Base-by-base conservation (phyloP, 352 stramenopile species). In the Phytophthora boehmeriae region DNA sequence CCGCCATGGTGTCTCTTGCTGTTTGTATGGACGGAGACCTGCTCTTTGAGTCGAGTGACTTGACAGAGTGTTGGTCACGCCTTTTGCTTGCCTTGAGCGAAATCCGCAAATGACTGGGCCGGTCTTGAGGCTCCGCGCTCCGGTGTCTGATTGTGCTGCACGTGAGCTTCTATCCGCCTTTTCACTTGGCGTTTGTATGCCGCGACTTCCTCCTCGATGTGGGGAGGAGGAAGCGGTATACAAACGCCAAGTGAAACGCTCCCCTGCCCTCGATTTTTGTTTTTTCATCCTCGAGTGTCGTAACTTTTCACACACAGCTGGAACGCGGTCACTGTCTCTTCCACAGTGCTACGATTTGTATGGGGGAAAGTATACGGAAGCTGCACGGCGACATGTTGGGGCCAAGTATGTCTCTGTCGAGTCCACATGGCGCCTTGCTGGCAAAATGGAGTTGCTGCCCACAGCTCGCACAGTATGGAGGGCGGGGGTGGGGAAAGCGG, bases 61-160 rank as follows among this genome's bases (percentile, higher is more conserved):
- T n/a, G n/a, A 6, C 25, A 34, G 55, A 67, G 49, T 64, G 60
- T 59, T 51, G 56, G 56, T 65, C 42, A 16, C 50, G 66, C 39
- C n/a, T n/a, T n/a, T n/a, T n/a, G n/a, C 50, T 32, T 59, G 43
- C 50, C 54, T 60, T 44, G 30, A 60, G 54, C 30, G 38, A 71
- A 78, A 78, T 78, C 59, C 57, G 54, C 66, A 63, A 78, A 75
- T 78, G 69, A 74, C 32, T 62, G 19, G 36, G 51, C 16, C 1
- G 6, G 42, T 28, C 19, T 14, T 9, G 13, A 17, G 17, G 9
- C 19, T 17, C 20, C 13, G 11, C 6, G 16, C 1, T 14, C 10
- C 11, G 5, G 19, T 48, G 42, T 48, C 42, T 22, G 42, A 16
- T 48, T 34, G 42, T 48, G 42, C 17, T n/a, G 19, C n/a, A 17